Conservation (phyloP, 2,329 filamentous ascomycete genomes). For the Botryotinia narcissicola region DNA sequence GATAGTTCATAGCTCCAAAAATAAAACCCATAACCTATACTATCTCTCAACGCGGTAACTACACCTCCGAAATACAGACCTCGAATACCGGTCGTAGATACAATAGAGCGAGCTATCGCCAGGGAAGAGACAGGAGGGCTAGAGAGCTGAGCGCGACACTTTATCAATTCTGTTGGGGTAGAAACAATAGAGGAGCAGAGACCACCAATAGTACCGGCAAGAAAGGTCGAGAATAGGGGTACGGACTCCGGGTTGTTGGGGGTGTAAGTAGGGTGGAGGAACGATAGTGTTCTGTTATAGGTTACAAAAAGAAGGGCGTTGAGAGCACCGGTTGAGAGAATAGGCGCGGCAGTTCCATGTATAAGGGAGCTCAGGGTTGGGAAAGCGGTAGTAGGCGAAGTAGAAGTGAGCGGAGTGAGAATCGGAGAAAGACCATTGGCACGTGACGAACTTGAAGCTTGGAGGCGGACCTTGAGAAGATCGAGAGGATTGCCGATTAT, state of each 20-base stretch:
- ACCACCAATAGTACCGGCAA: constrained; percentile 77
- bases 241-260: constrained; percentile 21
- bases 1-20: constrained; percentile 89
- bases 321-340: constrained; percentile 84
- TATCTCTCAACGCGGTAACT: constrained; percentile 80
- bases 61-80: constrained; percentile 80
- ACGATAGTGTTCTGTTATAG: constrained; percentile 78
- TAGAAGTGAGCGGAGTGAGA: constrained; percentile 24
- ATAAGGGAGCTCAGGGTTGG: constrained; percentile 44
- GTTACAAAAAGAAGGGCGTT: constrained; percentile 88
- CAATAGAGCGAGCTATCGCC: constrained; percentile 61
- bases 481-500: constrained; percentile 86
- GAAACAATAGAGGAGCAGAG: constrained; percentile 83
- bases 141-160: constrained; percentile 79
- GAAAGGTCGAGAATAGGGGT: constrained; percentile 66
- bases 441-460: constrained; percentile 52
- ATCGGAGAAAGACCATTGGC: constrained; percentile 1
- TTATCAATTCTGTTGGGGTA: constrained; percentile 85
- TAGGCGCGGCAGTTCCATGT: constrained; percentile 75
- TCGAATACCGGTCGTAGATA: constrained; percentile 56
- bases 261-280: constrained; percentile 49
- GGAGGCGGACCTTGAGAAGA: constrained; percentile 75
- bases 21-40: constrained; percentile 95
- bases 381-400: constrained; percentile 38
- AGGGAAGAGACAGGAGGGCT: constrained; percentile 43